Conservation (phyloP, 305 asterid species). For the Nicotiana rustica region DNA sequence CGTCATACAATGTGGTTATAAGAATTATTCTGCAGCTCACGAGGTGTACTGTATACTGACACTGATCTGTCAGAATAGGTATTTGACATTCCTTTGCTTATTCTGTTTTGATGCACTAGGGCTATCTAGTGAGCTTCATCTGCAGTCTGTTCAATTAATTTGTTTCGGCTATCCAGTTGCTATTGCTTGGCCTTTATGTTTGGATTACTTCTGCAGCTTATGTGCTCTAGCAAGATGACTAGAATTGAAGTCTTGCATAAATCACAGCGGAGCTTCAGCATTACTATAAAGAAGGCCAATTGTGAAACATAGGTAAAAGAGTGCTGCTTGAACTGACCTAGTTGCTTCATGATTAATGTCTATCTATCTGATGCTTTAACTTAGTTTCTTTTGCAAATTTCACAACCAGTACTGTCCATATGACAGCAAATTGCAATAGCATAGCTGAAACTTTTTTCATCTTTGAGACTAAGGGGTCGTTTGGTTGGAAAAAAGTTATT, state of each 20-base stretch:
- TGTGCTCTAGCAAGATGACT: slow-evolving; percentile 10
- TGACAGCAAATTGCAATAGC: not conserved
- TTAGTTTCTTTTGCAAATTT: not conserved
- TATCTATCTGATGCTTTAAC: slow-evolving; percentile 12
- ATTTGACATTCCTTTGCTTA: not conserved
- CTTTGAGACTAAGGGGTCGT: not conserved
- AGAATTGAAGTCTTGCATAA: slow-evolving; percentile 31
- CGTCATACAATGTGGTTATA: not conserved
- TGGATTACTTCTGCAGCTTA: slow-evolving; percentile 32
- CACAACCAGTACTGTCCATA: not conserved
- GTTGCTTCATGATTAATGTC: not conserved
- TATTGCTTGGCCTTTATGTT: slow-evolving; percentile 19
- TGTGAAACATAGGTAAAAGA: not conserved
- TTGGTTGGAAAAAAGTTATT: too few species aligned
- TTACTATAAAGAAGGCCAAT: not conserved
- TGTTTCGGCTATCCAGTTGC: slow-evolving; percentile 19
- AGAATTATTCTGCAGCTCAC: slow-evolving; percentile 28
- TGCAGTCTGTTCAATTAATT: slow-evolving; percentile 10
- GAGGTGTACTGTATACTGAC: slow-evolving; percentile 2
- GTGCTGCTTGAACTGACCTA: slow-evolving; percentile 8
- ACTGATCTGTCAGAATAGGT: slow-evolving; percentile 30
- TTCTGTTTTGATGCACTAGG: slow-evolving; percentile 6
- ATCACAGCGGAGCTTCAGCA: not conserved
- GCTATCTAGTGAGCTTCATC: slow-evolving; percentile 19
- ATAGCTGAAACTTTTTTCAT: slow-evolving; percentile 17